Conservation (phyloP, 352 stramenopile species). For the Aphanomyces cochlioides region DNA sequence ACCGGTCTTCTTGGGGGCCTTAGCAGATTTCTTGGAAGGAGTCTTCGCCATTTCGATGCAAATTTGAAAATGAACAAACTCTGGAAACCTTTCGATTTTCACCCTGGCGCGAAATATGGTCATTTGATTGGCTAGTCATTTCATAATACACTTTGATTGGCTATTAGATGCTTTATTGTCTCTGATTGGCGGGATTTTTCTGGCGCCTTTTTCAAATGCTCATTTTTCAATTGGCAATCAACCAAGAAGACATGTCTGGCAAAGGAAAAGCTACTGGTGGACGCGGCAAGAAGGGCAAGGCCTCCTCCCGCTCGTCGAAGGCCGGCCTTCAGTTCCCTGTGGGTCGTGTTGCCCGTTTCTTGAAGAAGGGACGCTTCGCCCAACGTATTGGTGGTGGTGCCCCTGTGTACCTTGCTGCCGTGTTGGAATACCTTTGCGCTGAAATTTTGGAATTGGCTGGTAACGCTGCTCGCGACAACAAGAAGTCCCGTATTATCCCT, state of each 20-base stretch:
- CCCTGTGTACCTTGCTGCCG: conserved; percentile 91
- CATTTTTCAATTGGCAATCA: conserved; percentile 33
- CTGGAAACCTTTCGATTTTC: not conserved
- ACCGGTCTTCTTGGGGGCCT: conserved; percentile 60
- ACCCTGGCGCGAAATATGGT: conserved; percentile 17
- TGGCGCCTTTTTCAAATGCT: conserved; percentile 8
- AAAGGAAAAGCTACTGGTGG: conserved; percentile 76
- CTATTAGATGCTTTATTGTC: not conserved
- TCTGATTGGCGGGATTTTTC: conserved; percentile 31
- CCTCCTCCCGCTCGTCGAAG: conserved; percentile 73
- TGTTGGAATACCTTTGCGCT: conserved; percentile 87
- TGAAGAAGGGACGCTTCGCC: conserved; percentile 90
- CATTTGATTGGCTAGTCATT: conserved; percentile 20
- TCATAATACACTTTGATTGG: conserved; percentile 21
- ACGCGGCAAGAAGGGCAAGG: conserved; percentile 70
- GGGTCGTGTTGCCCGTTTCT: conserved; percentile 91
- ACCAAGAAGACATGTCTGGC: conserved; percentile 56
- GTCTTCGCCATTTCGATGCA: conserved; percentile 89
- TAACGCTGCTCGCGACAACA: conserved; percentile 92
- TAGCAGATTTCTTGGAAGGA: conserved; percentile 91
- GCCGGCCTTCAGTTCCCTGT: conserved; percentile 95
- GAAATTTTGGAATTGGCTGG: conserved; percentile 90
- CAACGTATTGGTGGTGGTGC: conserved; percentile 89
- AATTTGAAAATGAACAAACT: conserved; percentile 29
- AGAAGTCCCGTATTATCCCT: conserved; percentile 95